These are phyloP conservation scores for Durusdinium trenchii DNA, from an alignment of 73 alveolate genomes.

Conservation along the genomic window DNA sequence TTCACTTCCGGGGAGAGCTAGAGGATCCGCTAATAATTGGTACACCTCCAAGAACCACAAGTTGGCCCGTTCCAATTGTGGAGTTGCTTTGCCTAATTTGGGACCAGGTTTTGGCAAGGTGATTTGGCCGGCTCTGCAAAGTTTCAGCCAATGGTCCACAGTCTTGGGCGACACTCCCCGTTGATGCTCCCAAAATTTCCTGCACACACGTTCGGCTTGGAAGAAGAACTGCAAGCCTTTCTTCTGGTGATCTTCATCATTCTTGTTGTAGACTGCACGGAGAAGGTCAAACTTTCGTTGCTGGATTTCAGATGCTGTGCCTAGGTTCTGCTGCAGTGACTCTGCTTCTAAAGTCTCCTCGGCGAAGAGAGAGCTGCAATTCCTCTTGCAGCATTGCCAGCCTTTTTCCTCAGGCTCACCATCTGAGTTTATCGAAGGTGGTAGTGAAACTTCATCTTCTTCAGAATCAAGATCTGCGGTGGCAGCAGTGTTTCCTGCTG, in stretches of 20 bases:
- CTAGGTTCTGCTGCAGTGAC: neutral
- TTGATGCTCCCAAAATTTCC: neutral
- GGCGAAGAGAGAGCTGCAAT: neutral
- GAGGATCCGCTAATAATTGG: neutral
- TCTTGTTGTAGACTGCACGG: neutral
- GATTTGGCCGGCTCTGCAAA: neutral
- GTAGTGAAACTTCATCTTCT: neutral
- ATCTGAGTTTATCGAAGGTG: neutral
- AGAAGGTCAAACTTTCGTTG: neutral
- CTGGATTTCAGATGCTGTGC: neutral
- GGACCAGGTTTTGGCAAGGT: neutral
- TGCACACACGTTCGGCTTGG: neutral
- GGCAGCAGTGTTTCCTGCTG: no score
- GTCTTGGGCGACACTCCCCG: neutral
- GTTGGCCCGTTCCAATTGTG: neutral
- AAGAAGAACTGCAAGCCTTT: neutral
- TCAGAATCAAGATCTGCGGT: no score
- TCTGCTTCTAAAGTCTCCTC: neutral
- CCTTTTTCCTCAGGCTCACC: neutral
- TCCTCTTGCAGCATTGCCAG: neutral
- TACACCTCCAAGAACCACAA: neutral
- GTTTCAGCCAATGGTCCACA: neutral
- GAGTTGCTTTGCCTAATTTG: neutral
- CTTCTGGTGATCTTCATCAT: neutral
- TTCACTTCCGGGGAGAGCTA: neutral